phyloP scores from a whole-genome alignment of 106 monocot species.

The Agapanthus africanus region DNA sequence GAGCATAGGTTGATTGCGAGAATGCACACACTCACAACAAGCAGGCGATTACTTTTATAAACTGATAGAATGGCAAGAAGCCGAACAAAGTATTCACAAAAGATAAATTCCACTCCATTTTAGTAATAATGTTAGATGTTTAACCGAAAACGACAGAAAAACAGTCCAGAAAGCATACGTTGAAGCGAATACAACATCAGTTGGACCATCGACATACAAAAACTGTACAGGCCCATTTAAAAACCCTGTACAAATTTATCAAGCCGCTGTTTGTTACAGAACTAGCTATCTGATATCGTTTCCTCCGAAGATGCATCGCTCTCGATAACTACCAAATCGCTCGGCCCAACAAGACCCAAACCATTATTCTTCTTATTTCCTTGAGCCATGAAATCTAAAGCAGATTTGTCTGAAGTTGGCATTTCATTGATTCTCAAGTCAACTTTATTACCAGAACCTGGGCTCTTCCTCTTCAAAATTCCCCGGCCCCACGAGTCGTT shows the following conservation, averaged over 20 bases:
- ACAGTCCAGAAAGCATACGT: too few relatives aligned
- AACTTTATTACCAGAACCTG: constrained; percentile 4
- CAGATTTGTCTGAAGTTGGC: neutral
- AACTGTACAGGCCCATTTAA: constrained; percentile 25
- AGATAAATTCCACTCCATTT: too few relatives aligned
- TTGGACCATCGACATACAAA: too few relatives aligned
- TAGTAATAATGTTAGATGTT: too few relatives aligned
- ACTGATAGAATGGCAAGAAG: too few relatives aligned
- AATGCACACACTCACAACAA: too few relatives aligned
- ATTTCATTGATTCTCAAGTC: constrained; percentile 10
- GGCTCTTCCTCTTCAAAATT: constrained; percentile 41
- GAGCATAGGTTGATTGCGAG: too few relatives aligned
- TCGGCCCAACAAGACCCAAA: constrained; percentile 4
- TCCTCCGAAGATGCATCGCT: constrained; percentile 78
- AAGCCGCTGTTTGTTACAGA: neutral
- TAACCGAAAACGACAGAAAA: too few relatives aligned
- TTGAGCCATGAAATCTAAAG: constrained; percentile 2
- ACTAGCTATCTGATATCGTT: constrained; percentile 65
- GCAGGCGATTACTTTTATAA: too few relatives aligned
- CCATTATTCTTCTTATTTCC: constrained; percentile 23
- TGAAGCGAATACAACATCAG: too few relatives aligned
- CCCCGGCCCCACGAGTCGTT: constrained; percentile 29
- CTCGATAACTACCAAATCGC: constrained; percentile 52
- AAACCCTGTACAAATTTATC: constrained; percentile 17
- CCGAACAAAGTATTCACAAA: too few relatives aligned